phyloP scores from a whole-genome alignment of 345 rosid species.

The Melaleuca quinquenervia region DNA sequence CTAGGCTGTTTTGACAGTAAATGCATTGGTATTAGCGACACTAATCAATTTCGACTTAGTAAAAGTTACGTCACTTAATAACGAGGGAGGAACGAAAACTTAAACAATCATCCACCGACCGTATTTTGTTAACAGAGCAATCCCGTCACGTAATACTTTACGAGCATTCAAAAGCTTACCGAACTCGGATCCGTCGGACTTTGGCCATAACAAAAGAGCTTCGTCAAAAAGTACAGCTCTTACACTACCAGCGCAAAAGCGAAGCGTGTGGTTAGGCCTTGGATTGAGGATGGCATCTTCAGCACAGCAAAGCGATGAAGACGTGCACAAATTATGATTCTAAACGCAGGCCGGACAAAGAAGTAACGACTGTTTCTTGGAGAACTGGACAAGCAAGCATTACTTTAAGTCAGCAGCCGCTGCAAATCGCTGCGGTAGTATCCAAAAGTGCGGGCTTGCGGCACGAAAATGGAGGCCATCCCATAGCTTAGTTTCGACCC shows the following conservation, averaged over 20 bases:
- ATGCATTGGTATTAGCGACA: too few species aligned
- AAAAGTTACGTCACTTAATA: background rate
- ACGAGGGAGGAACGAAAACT: background rate
- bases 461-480: background rate
- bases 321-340: background rate
- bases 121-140: background rate
- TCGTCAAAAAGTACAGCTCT: background rate
- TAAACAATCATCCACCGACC: background rate
- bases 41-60: too few species aligned
- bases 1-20: too few species aligned
- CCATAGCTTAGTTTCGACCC: background rate
- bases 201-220: background rate
- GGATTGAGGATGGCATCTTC: background rate
- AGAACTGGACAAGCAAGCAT: background rate
- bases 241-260: background rate
- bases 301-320: background rate
- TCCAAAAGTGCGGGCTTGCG: background rate
- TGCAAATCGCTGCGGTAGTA: background rate
- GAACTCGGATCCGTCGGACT: background rate
- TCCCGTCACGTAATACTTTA: background rate
- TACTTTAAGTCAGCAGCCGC: background rate
- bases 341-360: background rate
- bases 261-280: background rate
- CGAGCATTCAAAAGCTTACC: background rate
- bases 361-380: background rate